Evolutionary conservation across 306 rosid species (phyloP).

Genomic region (Albizia julibrissin): DNA sequence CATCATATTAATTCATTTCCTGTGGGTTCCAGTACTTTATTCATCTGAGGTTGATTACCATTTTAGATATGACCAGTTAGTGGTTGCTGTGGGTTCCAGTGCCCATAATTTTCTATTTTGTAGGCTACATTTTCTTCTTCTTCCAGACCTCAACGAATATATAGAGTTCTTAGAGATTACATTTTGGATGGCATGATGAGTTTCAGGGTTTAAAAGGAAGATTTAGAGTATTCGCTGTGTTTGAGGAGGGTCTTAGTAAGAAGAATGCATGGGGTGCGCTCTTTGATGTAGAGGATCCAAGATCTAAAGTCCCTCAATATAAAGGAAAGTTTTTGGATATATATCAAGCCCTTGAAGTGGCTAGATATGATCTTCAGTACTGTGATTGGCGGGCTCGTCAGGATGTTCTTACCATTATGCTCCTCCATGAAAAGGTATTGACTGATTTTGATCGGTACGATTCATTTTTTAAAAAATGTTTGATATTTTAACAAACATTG

Average conservation of each 20-base stretch:
- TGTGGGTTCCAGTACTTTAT: background rate
- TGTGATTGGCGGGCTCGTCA: constrained; percentile 99
- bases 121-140: background rate
- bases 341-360: constrained; percentile 86
- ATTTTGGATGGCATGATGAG: constrained; percentile 23
- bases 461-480: background rate
- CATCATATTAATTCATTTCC: background rate
- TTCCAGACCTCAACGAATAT: background rate
- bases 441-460: background rate
- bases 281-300: constrained; percentile 96
- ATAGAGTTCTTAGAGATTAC: background rate
- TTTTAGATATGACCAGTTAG: background rate
- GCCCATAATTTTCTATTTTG: background rate
- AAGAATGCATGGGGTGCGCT: constrained; percentile 82
- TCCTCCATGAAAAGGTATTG: constrained; percentile 90
- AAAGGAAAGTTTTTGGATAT: constrained; percentile 84
- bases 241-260: constrained; percentile 67
- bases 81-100: too few relatives aligned
- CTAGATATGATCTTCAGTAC: constrained; percentile 81
- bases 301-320: constrained; percentile 62
- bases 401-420: constrained; percentile 92
- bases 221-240: constrained; percentile 77
- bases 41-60: background rate
- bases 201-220: constrained; percentile 76
- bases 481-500: constrained; percentile 13